A percentile compares a stretch with the other conserved stretches of the same genome.
Conservation (phyloP, 495 filamentous ascomycete genomes). For the Cryomyces minteri region DNA sequence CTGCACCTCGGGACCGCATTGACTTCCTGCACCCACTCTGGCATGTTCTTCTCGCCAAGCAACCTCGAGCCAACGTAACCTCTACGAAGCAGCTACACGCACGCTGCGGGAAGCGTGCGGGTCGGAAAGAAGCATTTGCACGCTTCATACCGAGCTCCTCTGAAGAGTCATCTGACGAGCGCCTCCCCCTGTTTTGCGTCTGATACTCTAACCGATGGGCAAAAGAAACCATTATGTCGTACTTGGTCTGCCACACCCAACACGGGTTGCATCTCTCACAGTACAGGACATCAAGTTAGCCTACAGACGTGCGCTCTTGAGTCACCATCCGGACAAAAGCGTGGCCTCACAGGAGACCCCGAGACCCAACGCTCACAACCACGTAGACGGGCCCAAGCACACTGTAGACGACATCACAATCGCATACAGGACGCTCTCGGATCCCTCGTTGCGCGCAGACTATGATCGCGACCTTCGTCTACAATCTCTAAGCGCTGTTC, state of each 20-base stretch:
- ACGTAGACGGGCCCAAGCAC: slow-evolving; percentile 3
- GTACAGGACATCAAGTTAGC: slow-evolving; percentile 43
- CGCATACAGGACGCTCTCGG: slow-evolving; percentile 54
- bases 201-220: background rate
- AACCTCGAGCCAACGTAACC: too few species aligned
- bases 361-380: slow-evolving; percentile 1
- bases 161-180: too few species aligned
- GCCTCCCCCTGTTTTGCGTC: too few species aligned
- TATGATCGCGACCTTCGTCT: slow-evolving; percentile 44
- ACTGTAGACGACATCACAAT: slow-evolving; percentile 64
- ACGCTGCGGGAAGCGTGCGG: too few species aligned
- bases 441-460: slow-evolving; percentile 33
- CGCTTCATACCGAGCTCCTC: too few species aligned
- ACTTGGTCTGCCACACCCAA: slow-evolving; percentile 26
- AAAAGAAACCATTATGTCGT: slow-evolving; percentile 29
- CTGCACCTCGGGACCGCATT: too few species aligned
- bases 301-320: slow-evolving; percentile 61
- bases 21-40: too few species aligned
- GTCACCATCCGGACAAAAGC: slow-evolving; percentile 67
- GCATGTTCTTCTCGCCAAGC: too few species aligned
- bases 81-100: too few species aligned
- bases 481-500: slow-evolving; percentile 7
- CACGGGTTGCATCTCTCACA: slow-evolving; percentile 7
- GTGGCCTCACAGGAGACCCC: slow-evolving; percentile 2
- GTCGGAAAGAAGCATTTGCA: too few species aligned